phyloP scores from a whole-genome alignment of 2,329 filamentous ascomycete genomes.

The Lachnellula suecica region DNA sequence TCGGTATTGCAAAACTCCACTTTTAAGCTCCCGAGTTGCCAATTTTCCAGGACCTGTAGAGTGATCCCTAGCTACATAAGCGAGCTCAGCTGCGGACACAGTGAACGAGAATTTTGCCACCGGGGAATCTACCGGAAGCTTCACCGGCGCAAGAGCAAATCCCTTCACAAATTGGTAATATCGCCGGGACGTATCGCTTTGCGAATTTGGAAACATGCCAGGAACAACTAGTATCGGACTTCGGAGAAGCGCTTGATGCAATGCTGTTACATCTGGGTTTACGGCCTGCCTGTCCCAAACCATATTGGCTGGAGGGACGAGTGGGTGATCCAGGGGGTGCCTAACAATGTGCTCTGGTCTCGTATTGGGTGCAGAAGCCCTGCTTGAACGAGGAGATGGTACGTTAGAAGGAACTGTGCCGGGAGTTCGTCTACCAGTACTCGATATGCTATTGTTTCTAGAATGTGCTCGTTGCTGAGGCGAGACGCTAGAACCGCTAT shows the following conservation, averaged over 20 bases:
- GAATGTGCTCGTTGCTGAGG: constrained; percentile 12
- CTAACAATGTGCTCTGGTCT: neutral
- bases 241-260: constrained; percentile 58
- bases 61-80: constrained; percentile 26
- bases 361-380: neutral
- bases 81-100: constrained; percentile 17
- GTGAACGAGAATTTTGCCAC: constrained; percentile 37
- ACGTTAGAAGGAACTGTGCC: neutral
- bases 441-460: constrained; percentile 18
- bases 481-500: constrained; percentile 4
- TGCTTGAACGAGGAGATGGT: neutral
- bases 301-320: constrained; percentile 37
- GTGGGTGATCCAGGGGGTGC: constrained; percentile 16
- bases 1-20: constrained; percentile 62
- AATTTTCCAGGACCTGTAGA: constrained; percentile 21
- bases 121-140: constrained; percentile 27
- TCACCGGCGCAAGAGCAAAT: constrained; percentile 48
- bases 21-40: constrained; percentile 35
- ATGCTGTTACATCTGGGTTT: constrained; percentile 44
- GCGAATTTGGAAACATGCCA: constrained; percentile 20
- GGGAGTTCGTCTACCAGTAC: constrained; percentile 16
- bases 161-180: constrained; percentile 57
- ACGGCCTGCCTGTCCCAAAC: constrained; percentile 39
- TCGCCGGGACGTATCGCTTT: constrained; percentile 22
- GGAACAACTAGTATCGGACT: constrained; percentile 44